Evolutionary conservation across 2,329 filamentous ascomycete species (phyloP).

Genomic region (Byssochlamys sp.): DNA sequence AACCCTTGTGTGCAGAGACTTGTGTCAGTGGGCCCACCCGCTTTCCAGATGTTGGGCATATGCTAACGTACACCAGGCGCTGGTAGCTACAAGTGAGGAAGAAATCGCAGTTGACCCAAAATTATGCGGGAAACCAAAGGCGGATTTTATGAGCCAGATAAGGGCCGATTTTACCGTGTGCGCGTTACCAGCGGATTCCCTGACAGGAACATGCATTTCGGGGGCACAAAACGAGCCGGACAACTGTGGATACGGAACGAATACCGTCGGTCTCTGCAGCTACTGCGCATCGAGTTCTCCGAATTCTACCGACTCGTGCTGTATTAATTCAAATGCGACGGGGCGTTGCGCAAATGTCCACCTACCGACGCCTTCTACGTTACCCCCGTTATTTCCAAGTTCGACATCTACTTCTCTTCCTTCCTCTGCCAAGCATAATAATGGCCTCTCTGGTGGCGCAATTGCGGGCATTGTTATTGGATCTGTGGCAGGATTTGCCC

Average conservation of each 20-base stretch:
- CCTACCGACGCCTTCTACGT: slow-evolving; percentile 58
- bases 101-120: slow-evolving; percentile 64
- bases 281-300: slow-evolving; percentile 75
- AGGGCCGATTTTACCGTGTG: slow-evolving; percentile 88
- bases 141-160: slow-evolving; percentile 64
- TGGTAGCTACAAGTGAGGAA: slow-evolving; percentile 81
- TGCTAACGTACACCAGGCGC: slow-evolving; percentile 46
- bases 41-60: not conserved
- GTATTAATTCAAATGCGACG: slow-evolving; percentile 69
- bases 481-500: slow-evolving; percentile 57
- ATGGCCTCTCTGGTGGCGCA: slow-evolving; percentile 52
- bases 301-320: slow-evolving; percentile 93
- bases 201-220: slow-evolving; percentile 64
- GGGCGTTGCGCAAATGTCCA: slow-evolving; percentile 64
- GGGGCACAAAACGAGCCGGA: slow-evolving; percentile 70
- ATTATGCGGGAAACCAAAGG: slow-evolving; percentile 59
- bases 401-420: slow-evolving; percentile 57
- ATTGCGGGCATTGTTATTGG: slow-evolving; percentile 37
- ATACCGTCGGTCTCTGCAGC: slow-evolving; percentile 66
- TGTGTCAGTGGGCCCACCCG: slow-evolving; percentile 52
- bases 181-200: slow-evolving; percentile 66
- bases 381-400: slow-evolving; percentile 51
- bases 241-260: slow-evolving; percentile 75
- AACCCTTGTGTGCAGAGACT: slow-evolving; percentile 76
- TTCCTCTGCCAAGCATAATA: slow-evolving; percentile 36